Evolutionary conservation across 345 rosid genomes (phyloP), one percentile per base, ranked within the genome.

Genomic region (Lumnitzera racemosa): DNA sequence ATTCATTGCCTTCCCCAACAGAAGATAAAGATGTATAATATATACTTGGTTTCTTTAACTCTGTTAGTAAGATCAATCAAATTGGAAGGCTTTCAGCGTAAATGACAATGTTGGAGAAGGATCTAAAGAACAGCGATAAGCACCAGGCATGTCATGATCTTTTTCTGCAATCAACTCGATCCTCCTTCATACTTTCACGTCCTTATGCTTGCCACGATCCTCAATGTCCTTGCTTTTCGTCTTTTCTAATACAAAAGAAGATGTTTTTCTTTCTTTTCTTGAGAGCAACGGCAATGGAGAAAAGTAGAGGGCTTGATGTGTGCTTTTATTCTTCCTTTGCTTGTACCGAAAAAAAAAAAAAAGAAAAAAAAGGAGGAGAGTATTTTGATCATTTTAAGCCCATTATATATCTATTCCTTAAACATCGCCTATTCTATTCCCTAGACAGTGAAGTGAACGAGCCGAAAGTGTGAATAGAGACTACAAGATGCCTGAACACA

Each of bases 51-150:
- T 12, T 5, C 24, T 49, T 27, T 23, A 54, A 9, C 24, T 49
- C 20, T 46, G 2, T 65, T 47, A 61, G 62, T 72, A 72, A 90
- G 99, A 63, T 82, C 66, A 87, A 91, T 67, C 96, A 95, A 81
- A 74, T 90, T 47, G 91, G 84, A 54, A 81, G 96, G 83, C 90
- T 88, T 60, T 90, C 96, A 53, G 70, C 80, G 52, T 82, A 92
- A 25, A 75, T 83, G 79, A 90, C 82, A 77, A 90, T 82, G 78
- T 73, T 86, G 64, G 95, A 83, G 66, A 82, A 87, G 70, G 89
- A 82, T 51, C 85, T 81, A 53, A 84, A 88, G 84, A 67, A 72
- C 51, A 74, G 80, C 47, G 86, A 90, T 43, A 90, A 84, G 70
- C 24, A 83, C 61, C 73, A 86, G 47, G 99, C 90, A 73, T 36